phyloP scores from a whole-genome alignment of 2,329 filamentous ascomycete genomes.

The Ceratocystis variospora region DNA sequence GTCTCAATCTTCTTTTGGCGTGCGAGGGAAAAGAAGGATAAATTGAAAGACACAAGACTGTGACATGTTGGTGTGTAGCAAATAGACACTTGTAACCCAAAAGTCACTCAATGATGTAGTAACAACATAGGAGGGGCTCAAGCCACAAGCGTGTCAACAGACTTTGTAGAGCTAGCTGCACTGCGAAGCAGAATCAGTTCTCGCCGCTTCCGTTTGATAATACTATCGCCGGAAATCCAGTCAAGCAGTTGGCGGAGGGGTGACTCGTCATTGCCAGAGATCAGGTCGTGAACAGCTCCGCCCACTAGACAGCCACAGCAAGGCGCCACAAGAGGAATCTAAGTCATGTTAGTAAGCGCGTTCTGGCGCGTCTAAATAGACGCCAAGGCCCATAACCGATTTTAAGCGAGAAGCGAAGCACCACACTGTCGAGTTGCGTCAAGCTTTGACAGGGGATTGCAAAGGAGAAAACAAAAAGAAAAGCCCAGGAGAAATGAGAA shows the following conservation, averaged over 20 bases:
- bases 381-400: neutral
- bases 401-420: neutral
- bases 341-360: slow-evolving; percentile 9
- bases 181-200: slow-evolving; percentile 12
- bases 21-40: too few relatives aligned
- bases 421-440: neutral
- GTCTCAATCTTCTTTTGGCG: too few relatives aligned
- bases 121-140: neutral
- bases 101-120: neutral
- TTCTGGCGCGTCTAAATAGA: neutral
- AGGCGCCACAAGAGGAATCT: slow-evolving; percentile 55
- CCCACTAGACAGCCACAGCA: slow-evolving; percentile 52
- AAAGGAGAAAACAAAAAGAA: slow-evolving; percentile 12
- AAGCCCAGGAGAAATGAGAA: slow-evolving; percentile 7
- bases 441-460: slow-evolving; percentile 9
- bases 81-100: neutral
- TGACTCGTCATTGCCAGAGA: slow-evolving; percentile 56
- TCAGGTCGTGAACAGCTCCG: slow-evolving; percentile 51
- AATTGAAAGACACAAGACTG: too few relatives aligned
- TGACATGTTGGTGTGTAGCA: neutral
- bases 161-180: slow-evolving; percentile 11
- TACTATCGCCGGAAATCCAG: slow-evolving; percentile 16
- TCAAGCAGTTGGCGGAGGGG: slow-evolving; percentile 46
- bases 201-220: slow-evolving; percentile 3
- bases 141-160: slow-evolving; percentile 17